A percentile compares a stretch with the other conserved stretches of the same genome.
Conservation (phyloP, 768 basidiomycete genomes). For the Leccinum arenicola region DNA sequence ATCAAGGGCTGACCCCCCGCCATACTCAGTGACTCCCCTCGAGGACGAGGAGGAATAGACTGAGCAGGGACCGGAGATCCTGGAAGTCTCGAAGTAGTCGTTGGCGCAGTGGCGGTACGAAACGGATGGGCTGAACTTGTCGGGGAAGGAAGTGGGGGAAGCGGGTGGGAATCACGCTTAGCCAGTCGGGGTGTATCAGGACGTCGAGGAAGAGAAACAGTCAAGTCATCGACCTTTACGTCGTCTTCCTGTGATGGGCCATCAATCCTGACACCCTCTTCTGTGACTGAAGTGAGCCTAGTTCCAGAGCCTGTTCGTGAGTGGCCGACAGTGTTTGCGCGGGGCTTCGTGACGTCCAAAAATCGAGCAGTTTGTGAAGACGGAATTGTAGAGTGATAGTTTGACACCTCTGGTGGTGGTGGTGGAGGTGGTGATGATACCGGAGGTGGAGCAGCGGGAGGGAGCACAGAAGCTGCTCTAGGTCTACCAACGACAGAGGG, state of each 20-base stretch:
- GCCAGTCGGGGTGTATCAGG: constrained; percentile 42
- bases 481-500: constrained; percentile 38
- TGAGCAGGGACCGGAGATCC: constrained; percentile 49
- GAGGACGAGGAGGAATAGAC: constrained; percentile 46
- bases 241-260: constrained; percentile 29
- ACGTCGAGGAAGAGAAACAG: constrained; percentile 28
- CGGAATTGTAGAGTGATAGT: constrained; percentile 28
- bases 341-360: constrained; percentile 40
- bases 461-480: constrained; percentile 56
- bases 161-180: constrained; percentile 58
- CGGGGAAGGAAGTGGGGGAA: constrained; percentile 64
- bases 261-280: constrained; percentile 49
- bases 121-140: constrained; percentile 30
- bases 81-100: constrained; percentile 32
- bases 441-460: constrained; percentile 66
- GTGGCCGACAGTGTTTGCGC: constrained; percentile 52
- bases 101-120: constrained; percentile 24
- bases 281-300: constrained; percentile 58
- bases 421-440: constrained; percentile 58
- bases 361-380: constrained; percentile 31
- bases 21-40: constrained; percentile 50
- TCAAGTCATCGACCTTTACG: constrained; percentile 31
- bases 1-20: constrained; percentile 42
- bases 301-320: constrained; percentile 53
- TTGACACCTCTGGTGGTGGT: constrained; percentile 43